Evolutionary conservation across 345 rosid genomes (phyloP).

Genomic region (thale cress (Arabidopsis thaliana)): TAIR10.1 NC_003075.7:7413001-7413500

Average conservation of each 20-base stretch:
- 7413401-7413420: background rate
- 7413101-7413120: background rate
- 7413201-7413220: too few species aligned
- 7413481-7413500: too few species aligned
- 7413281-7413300: too few species aligned
- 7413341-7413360: background rate
- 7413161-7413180: too few species aligned
- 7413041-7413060: background rate
- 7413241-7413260: too few species aligned
- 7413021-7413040: slow-evolving; percentile 8
- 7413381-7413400: background rate
- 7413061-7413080: background rate
- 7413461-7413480: too few species aligned
- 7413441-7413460: too few species aligned
- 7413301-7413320: too few species aligned
- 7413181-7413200: too few species aligned
- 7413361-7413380: background rate
- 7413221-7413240: too few species aligned
- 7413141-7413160: background rate
- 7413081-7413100: background rate
- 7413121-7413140: background rate
- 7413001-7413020: slow-evolving; percentile 4
- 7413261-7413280: too few species aligned
- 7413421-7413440: background rate
- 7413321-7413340: background rate